Evolutionary conservation across 2,329 filamentous ascomycete species (phyloP).

Genomic region (Lasiodiplodia sp.): DNA sequence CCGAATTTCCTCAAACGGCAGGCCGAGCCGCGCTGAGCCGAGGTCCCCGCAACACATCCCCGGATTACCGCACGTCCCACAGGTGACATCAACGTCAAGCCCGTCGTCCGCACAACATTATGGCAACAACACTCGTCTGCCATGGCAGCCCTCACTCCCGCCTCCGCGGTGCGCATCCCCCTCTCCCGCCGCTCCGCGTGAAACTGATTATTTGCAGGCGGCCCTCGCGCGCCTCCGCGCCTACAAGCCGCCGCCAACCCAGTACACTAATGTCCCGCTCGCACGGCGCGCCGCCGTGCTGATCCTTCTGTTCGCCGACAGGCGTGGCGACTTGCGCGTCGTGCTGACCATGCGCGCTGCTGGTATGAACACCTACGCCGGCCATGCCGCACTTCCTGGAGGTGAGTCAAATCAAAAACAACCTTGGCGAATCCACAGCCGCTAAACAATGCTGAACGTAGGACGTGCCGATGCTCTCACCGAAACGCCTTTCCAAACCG

Average conservation of each 20-base stretch:
- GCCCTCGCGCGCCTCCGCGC: constrained; percentile 64
- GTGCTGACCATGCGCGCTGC: constrained; percentile 69
- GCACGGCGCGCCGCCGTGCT: constrained; percentile 83
- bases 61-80: constrained; percentile 3
- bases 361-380: constrained; percentile 71
- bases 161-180: constrained; percentile 24
- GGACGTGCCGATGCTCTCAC: constrained; percentile 56
- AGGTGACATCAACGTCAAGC: constrained; percentile 17
- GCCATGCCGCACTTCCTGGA: constrained; percentile 86
- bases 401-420: constrained; percentile 56
- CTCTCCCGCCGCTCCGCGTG: neutral
- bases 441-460: constrained; percentile 52
- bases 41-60: constrained; percentile 2
- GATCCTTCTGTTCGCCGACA: constrained; percentile 86
- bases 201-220: constrained; percentile 6
- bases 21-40: constrained; percentile 4
- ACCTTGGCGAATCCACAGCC: constrained; percentile 11
- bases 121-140: constrained; percentile 13
- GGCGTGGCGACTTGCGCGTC: constrained; percentile 75
- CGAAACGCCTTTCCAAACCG: constrained; percentile 76
- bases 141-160: constrained; percentile 28
- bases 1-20: neutral
- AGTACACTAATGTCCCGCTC: constrained; percentile 64
- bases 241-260: constrained; percentile 64
- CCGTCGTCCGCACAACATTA: neutral